Percentiles rank a stretch among this genome's conserved stretches.
Conservation (phyloP, 192 early-diverging fungal genomes). For the Entomortierella parvispora region DNA sequence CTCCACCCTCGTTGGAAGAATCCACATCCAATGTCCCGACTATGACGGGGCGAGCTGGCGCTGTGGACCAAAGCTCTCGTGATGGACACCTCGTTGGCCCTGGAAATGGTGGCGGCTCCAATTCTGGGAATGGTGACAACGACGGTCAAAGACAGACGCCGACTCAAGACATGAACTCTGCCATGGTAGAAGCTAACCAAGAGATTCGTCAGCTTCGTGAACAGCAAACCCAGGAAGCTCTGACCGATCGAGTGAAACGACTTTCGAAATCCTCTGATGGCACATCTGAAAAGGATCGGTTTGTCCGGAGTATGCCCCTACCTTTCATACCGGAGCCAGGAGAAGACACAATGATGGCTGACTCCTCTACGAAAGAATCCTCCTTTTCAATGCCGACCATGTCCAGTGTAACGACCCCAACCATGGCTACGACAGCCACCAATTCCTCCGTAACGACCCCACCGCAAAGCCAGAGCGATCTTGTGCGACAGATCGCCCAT, state of each 20-base stretch:
- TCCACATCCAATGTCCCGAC: background rate
- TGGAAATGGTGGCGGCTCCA: background rate
- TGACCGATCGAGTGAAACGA: slow-evolving; percentile 44
- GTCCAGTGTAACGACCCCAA: background rate
- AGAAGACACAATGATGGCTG: background rate
- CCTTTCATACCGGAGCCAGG: background rate
- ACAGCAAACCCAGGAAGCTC: slow-evolving; percentile 39
- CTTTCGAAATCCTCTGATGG: slow-evolving; percentile 31
- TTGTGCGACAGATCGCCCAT: slow-evolving; percentile 44
- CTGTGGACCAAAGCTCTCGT: background rate
- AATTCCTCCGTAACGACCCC: background rate
- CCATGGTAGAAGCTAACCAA: slow-evolving; percentile 40
- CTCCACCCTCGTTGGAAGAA: background rate
- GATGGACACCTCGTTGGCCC: slow-evolving; percentile 27
- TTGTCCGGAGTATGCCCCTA: slow-evolving; percentile 21
- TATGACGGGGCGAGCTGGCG: slow-evolving; percentile 7
- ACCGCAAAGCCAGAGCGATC: background rate
- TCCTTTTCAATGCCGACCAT: background rate
- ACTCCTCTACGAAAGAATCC: no score
- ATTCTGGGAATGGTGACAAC: background rate
- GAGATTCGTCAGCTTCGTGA: slow-evolving; percentile 48
- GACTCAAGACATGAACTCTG: slow-evolving; percentile 37
- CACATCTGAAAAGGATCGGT: slow-evolving; percentile 40
- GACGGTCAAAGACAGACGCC: slow-evolving; percentile 17
- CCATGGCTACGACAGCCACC: background rate